Evolutionary conservation across 306 rosid species (phyloP), one percentile per base, ranked within the genome.

Genomic region (Vigna angularis): DNA sequence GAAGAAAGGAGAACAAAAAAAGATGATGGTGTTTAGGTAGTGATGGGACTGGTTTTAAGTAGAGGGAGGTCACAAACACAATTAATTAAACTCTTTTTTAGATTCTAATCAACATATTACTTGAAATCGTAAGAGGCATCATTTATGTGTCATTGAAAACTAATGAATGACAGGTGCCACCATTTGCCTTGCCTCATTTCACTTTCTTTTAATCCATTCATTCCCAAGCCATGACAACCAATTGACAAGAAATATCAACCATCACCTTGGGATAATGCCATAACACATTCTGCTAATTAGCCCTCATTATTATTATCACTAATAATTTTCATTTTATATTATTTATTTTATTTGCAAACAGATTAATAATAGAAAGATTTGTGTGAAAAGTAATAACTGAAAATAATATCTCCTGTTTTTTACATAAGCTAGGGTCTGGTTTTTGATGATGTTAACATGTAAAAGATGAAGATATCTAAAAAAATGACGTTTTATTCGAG

Each of bases 191-290:
- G 40, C 72, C 66, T 51, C 50, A 40, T 59, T 47, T 67, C 66
- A 58, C 72, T 59, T 50, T 74, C 75, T 62, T 26, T 7, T n/a
- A 81, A 24, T 70, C 59, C 67, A 50, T 61, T 73, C 56, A 30
- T 70, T 75, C 72, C 45, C 57, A 50, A 66, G 72, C 53, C 38
- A 59, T 83, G 82, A 81, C 88, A 84, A 81, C 85, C 80, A 77
- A 67, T 72, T 84, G 85, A 84, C 77, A 76, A 36, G 85, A 84
- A 72, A 81, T 80, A 81, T 73, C 77, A 84, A 72, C 85, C 68
- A 74, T 83, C 83, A 20, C 84, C 74, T 57, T 48, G 47, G 87
- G 85, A 84, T 76, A 67, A 76, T 76, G 55, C 51, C 77, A 80
- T 76, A 72, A 49, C 69, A 84, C 82, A 71, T 76, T 80, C 64